Percentiles rank a stretch among this genome's conserved stretches.
Evolutionary conservation across 176 grass and related monocot genomes (phyloP).

Genomic region (Aegilops sharonensis): DNA sequence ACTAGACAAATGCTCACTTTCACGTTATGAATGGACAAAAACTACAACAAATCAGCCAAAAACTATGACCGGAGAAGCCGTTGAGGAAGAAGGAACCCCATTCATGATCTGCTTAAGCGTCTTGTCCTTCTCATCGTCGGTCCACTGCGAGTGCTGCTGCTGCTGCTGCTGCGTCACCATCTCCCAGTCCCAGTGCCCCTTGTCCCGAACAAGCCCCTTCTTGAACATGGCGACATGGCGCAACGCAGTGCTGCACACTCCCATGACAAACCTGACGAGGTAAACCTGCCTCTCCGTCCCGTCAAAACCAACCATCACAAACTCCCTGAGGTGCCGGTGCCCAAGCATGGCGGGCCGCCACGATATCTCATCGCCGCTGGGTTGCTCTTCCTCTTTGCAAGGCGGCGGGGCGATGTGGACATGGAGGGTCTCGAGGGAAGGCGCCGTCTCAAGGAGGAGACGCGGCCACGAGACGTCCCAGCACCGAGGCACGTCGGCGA

Average conservation of each 20-base stretch:
- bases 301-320: neutral
- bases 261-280: neutral
- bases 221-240: neutral
- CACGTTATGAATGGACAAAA: neutral
- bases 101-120: neutral
- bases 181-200: neutral
- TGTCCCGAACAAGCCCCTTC: slow-evolving; percentile 1
- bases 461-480: slow-evolving; percentile 5
- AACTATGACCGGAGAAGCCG: neutral
- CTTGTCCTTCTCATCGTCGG: neutral
- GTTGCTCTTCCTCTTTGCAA: neutral
- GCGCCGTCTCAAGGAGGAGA: neutral
- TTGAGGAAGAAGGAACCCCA: neutral
- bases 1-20: neutral
- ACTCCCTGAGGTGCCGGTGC: neutral
- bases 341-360: neutral
- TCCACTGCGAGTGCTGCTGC: neutral
- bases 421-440: slow-evolving; percentile 5
- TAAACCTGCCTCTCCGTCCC: neutral
- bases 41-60: neutral
- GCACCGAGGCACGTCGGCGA: slow-evolving; percentile 14
- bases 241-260: neutral
- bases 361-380: neutral
- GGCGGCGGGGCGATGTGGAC: neutral
- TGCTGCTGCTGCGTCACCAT: neutral